Evolutionary conservation across 768 basidiomycete genomes (phyloP), one percentile per base, ranked within the genome.

Genomic region (Exsudoporus frostii): DNA sequence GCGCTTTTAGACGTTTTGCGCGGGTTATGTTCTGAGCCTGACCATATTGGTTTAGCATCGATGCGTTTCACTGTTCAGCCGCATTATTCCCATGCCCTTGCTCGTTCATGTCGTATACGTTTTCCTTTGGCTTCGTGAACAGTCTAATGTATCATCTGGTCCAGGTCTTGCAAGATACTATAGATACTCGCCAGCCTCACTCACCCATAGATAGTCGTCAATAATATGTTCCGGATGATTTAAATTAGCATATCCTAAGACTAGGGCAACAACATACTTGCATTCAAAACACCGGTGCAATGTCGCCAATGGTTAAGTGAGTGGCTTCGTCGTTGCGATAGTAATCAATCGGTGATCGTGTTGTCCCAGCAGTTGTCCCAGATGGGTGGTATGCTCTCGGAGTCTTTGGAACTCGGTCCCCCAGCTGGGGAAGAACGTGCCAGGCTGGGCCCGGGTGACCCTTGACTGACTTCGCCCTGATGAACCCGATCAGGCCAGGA

Each of bases 41-140:
- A 51, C 30, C n/a, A 15, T 48, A 24, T 14, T 54, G 41, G 40
- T 45, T 32, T 24, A 6, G 45, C 38, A 20, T 25, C 17, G 24
- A 30, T 38, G 13, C 17, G 15, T 39, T 57, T 54, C 22, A 5
- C 4, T 30, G 5, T 52, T 40, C n/a, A n/a, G 27, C 55, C 17
- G 81, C 92, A 91, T 44, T 44, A 48, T 59, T 51, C 42, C 41
- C 37, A 6, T 45, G 36, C 5, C 10, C n/a, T 45, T 33, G 17
- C 37, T 36, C 36, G 48, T 47, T 54, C 45, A 47, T 40, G 17
- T 34, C 9, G 54, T 34, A 17, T 27, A 40, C 15, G n/a, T 15
- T 20, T 43, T 36, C 39, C 11, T 34, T 20, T 8, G 4, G 17
- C 24, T 34, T 45, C 11, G 8, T 30, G 42, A 27, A 24, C 33